Evolutionary conservation across 2,329 filamentous ascomycete genomes (phyloP), one percentile per base, ranked within the genome.

Genomic region (Clarireedia monteithiana): DNA sequence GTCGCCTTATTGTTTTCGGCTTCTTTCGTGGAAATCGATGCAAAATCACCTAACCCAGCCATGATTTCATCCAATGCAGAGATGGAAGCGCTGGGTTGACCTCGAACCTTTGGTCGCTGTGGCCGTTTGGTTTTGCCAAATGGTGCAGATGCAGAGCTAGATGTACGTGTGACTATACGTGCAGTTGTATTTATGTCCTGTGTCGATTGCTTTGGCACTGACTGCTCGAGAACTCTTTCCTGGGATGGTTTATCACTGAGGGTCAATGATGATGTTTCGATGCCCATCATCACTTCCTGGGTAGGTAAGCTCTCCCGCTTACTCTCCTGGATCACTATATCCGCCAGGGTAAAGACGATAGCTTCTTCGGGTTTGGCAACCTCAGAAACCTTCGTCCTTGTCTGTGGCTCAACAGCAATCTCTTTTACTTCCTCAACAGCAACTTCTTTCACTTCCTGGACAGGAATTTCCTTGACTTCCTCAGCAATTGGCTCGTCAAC

Each of bases 11-110:
- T 47, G 20, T 55, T 50, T 3, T 55, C 46, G 10, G 30, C 5
- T 7, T 14, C 10, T 24, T 42, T 50, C 14, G 17, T 4, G 42
- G 46, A 34, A 14, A 34, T 6, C 10, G 53, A 7, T 26, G 5
- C 14, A 34, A 30, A 44, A 17, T 36, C 53, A 6, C 53, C 48
- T 6, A 59, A 52, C 5, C 36, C 26, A 17, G 54, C 49, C 54
- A 59, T 42, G 15, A 59, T 46, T 12, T 57, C 54, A 53, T 59
- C 57, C 17, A 59, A 49, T 12, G 57, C 50, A 20, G 48, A 48
- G 4, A 56, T 57, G 5, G 44, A 38, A 39, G 54, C 38, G 9
- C 48, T 50, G 2, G 48, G 24, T 20, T 44, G 49, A 17, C 38
- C 6, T 5, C 53, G 36, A 34, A 42, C 23, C 12, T 38, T 39